Percentiles rank a stretch among this genome's conserved stretches.
Evolutionary conservation across 2,329 filamentous ascomycete genomes (phyloP).

Genomic region (Pestalotiopsis sp.): DNA sequence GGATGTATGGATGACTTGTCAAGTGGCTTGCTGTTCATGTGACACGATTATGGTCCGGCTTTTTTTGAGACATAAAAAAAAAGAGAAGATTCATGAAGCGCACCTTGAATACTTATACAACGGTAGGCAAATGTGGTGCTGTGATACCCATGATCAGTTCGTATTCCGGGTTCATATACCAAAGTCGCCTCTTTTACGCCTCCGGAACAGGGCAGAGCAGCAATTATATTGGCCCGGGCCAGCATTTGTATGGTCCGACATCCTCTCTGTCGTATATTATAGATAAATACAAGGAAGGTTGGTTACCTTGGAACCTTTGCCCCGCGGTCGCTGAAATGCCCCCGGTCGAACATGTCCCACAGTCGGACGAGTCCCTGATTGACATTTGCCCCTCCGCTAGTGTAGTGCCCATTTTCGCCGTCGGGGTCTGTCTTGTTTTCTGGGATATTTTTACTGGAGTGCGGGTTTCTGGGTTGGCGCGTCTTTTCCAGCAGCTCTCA

Average conservation of each 20-base stretch:
- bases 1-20: neutral
- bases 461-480: neutral
- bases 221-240: neutral
- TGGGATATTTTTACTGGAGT: neutral
- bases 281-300: neutral
- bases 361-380: neutral
- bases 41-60: neutral
- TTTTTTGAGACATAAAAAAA: neutral
- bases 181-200: neutral
- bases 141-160: neutral
- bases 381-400: conserved; percentile 3
- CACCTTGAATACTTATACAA: neutral
- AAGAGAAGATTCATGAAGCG: neutral
- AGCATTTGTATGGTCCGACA: neutral
- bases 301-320: neutral
- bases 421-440: neutral
- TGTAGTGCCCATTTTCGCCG: neutral
- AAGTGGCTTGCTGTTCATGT: neutral
- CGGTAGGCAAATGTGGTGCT: neutral
- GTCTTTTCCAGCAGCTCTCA: neutral
- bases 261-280: neutral
- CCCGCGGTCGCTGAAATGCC: neutral
- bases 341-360: neutral
- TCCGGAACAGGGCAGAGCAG: neutral
- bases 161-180: neutral